These are phyloP conservation scores for Aaosphaeria arxii DNA, from an alignment of 2,329 filamentous ascomycete genomes.

Conservation along the genomic window DNA sequence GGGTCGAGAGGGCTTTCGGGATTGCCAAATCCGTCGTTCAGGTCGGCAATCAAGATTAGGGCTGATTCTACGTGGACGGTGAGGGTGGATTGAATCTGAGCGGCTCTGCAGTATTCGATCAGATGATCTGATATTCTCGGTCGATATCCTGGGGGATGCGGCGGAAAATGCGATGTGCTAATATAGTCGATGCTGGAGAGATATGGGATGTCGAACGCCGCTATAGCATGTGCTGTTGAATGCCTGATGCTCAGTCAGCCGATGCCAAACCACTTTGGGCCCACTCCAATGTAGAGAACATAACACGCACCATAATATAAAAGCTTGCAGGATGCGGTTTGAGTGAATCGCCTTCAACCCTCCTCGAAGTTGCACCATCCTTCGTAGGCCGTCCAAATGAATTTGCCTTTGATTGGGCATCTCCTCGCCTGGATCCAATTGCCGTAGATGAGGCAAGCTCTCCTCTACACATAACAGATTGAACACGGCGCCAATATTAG, in stretches of 20 bases:
- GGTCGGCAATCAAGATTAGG: slow-evolving; percentile 31
- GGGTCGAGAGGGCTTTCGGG: slow-evolving; percentile 29
- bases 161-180: slow-evolving; percentile 21
- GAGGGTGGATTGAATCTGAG: slow-evolving; percentile 26
- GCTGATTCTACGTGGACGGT: slow-evolving; percentile 24
- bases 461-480: slow-evolving; percentile 37
- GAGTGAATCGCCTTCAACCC: slow-evolving; percentile 30
- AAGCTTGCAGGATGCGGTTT: slow-evolving; percentile 38
- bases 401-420: slow-evolving; percentile 29
- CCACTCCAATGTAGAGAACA: slow-evolving; percentile 3
- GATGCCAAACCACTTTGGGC: slow-evolving; percentile 22
- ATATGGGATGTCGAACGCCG: slow-evolving; percentile 31
- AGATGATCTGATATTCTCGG: slow-evolving; percentile 27
- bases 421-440: slow-evolving; percentile 19
- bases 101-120: slow-evolving; percentile 24
- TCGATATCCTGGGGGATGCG: slow-evolving; percentile 27
- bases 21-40: slow-evolving; percentile 33
- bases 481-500: slow-evolving; percentile 38
- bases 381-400: slow-evolving; percentile 30
- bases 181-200: slow-evolving; percentile 28
- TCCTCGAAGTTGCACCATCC: slow-evolving; percentile 35
- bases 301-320: slow-evolving; percentile 39
- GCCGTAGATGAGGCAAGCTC: slow-evolving; percentile 20
- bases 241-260: slow-evolving; percentile 41
- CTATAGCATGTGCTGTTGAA: slow-evolving; percentile 37